Percentiles rank a stretch among this genome's conserved stretches.
These are phyloP conservation scores for Abrus precatorius DNA, from an alignment of 306 rosid species.

Conservation along the genomic window DNA sequence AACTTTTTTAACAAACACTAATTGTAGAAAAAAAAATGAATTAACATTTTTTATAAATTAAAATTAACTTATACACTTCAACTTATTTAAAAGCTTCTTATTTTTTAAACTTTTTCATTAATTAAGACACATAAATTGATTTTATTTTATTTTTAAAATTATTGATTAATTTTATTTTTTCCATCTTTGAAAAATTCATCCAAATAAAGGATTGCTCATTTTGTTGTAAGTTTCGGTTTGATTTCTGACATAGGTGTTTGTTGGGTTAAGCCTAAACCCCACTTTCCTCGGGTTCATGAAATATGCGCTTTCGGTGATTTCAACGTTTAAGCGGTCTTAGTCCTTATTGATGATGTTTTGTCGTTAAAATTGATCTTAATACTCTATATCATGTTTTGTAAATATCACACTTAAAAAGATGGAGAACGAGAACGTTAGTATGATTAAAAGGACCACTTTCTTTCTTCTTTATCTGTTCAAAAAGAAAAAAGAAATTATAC, in stretches of 20 bases:
- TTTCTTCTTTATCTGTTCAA: too few species aligned
- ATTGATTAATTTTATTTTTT: too few species aligned
- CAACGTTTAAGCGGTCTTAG: background rate
- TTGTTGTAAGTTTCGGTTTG: background rate
- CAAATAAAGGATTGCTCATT: background rate
- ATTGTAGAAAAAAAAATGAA: too few species aligned
- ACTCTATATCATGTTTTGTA: background rate
- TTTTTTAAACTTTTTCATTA: too few species aligned
- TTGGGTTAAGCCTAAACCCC: background rate
- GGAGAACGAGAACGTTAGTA: background rate
- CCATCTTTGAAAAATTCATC: too few species aligned
- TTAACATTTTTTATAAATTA: too few species aligned
- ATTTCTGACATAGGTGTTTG: background rate
- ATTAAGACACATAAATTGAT: too few species aligned
- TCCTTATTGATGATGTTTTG: background rate
- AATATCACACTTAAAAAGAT: background rate
- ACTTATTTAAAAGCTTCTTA: too few species aligned
- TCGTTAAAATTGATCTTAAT: conserved; percentile 3
- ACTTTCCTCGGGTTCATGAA: background rate
- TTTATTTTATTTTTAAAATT: too few species aligned
- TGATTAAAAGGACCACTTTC: background rate
- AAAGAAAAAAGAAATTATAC: too few species aligned
- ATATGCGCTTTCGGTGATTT: background rate
- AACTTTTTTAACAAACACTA: too few species aligned
- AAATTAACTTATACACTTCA: too few species aligned